These are phyloP conservation scores for Physcomitrium patens DNA, from an alignment of 225 moss, liverwort and hornwort species.

Conservation along the genomic window DNA sequence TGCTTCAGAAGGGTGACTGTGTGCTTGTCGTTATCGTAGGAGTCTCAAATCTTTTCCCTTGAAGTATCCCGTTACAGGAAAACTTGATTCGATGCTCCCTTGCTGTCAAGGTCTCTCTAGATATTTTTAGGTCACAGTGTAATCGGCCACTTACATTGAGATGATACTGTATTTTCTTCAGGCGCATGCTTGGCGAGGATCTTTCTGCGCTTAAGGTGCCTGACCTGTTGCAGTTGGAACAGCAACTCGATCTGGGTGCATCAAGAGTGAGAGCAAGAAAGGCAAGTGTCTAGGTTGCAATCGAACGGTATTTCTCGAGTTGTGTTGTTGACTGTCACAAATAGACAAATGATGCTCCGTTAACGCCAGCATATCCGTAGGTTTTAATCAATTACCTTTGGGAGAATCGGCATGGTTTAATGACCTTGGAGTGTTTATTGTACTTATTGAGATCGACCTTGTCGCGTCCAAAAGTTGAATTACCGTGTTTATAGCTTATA, in stretches of 20 bases:
- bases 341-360: not conserved
- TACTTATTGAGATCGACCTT: not conserved
- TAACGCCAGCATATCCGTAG: not conserved
- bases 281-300: slow-evolving; percentile 55
- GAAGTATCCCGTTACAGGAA: not conserved
- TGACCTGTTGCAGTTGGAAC: slow-evolving; percentile 81
- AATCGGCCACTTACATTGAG: not conserved
- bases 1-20: not conserved
- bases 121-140: not conserved
- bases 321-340: not conserved
- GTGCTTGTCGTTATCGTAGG: not conserved
- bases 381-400: not conserved
- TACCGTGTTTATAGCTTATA: slow-evolving; percentile 27
- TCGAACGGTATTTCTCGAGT: not conserved
- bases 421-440: no score
- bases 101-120: slow-evolving; percentile 1
- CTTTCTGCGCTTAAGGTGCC: slow-evolving; percentile 62
- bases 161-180: slow-evolving; percentile 31
- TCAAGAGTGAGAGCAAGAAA: slow-evolving; percentile 79
- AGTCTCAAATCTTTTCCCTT: not conserved
- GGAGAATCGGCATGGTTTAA: no score
- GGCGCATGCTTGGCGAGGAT: slow-evolving; percentile 90
- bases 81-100: not conserved
- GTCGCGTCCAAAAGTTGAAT: slow-evolving; percentile 11
- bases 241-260: slow-evolving; percentile 75